These are phyloP conservation scores for Oehlia diaphana DNA, from an alignment of 192 early-diverging fungal genomes.

Conservation along the genomic window DNA sequence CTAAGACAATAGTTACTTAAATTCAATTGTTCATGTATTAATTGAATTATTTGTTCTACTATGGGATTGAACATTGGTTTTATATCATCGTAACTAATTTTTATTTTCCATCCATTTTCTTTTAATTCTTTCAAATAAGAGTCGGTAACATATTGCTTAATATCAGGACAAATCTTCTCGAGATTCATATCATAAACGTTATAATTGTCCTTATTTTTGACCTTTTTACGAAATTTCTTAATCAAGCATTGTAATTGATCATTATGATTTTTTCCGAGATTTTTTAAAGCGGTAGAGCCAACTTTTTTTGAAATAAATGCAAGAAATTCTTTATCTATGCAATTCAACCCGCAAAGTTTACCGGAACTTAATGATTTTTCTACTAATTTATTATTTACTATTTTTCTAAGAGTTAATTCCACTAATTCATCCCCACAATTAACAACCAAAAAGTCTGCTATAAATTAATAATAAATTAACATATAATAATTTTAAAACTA, in stretches of 20 bases:
- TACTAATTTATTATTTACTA: conserved; percentile 29
- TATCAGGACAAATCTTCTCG: conserved; percentile 12
- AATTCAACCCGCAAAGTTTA: conserved; percentile 43
- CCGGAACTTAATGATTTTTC: conserved; percentile 31
- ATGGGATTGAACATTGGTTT: conserved; percentile 57
- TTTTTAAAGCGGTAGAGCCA: conserved; percentile 39
- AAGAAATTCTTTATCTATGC: conserved; percentile 43
- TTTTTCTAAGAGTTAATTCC: conserved; percentile 39
- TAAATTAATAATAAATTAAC: not conserved
- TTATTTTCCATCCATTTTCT: conserved; percentile 43
- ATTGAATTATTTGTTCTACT: conserved; percentile 46
- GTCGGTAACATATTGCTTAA: conserved; percentile 24
- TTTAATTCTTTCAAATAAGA: conserved; percentile 39
- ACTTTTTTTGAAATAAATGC: conserved; percentile 47
- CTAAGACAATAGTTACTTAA: conserved; percentile 42
- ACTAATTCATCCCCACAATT: conserved; percentile 43
- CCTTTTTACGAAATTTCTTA: not conserved
- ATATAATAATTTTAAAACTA: no score
- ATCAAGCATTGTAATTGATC: not conserved
- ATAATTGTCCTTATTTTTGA: not conserved
- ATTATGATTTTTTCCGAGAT: conserved; percentile 36
- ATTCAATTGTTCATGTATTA: conserved; percentile 52
- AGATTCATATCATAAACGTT: not conserved
- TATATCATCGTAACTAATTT: conserved; percentile 46
- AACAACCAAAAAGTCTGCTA: conserved; percentile 38